Conservation (phyloP, 108 stramenopile species). For the Conticribra guillardii region DNA sequence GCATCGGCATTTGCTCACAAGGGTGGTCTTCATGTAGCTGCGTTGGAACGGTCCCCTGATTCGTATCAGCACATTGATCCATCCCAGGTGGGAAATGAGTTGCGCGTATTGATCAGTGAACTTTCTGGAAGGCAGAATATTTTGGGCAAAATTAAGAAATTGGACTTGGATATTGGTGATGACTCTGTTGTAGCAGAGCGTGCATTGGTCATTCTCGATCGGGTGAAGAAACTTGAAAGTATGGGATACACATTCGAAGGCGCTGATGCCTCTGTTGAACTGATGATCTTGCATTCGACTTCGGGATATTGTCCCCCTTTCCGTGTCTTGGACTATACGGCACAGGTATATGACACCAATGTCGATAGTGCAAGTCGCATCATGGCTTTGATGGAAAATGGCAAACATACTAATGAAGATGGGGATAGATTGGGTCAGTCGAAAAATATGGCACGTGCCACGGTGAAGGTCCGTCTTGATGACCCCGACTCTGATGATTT, state of each 20-base stretch:
- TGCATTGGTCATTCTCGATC: slow-evolving; percentile 81
- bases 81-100: slow-evolving; percentile 81
- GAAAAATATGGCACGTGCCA: slow-evolving; percentile 72
- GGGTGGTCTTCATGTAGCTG: slow-evolving; percentile 94
- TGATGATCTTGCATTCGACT: slow-evolving; percentile 93
- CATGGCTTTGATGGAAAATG: slow-evolving; percentile 54
- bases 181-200: slow-evolving; percentile 61
- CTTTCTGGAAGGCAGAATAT: slow-evolving; percentile 92
- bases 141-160: slow-evolving; percentile 82
- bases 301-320: slow-evolving; percentile 90
- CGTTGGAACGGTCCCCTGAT: slow-evolving; percentile 81
- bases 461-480: slow-evolving; percentile 81
- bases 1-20: slow-evolving; percentile 94
- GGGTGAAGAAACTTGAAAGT: slow-evolving; percentile 87
- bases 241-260: slow-evolving; percentile 95
- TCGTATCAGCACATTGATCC: slow-evolving; percentile 94
- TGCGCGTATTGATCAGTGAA: slow-evolving; percentile 86
- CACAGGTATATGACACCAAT: slow-evolving; percentile 83
- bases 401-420: slow-evolving; percentile 7
- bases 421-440: neutral
- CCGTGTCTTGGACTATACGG: slow-evolving; percentile 84
- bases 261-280: slow-evolving; percentile 90
- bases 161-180: slow-evolving; percentile 53
- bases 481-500: slow-evolving; percentile 40
- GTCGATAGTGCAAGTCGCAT: slow-evolving; percentile 82